phyloP scores from a whole-genome alignment of 2,329 filamentous ascomycete genomes.

The Aspergillus calidoustus region DNA sequence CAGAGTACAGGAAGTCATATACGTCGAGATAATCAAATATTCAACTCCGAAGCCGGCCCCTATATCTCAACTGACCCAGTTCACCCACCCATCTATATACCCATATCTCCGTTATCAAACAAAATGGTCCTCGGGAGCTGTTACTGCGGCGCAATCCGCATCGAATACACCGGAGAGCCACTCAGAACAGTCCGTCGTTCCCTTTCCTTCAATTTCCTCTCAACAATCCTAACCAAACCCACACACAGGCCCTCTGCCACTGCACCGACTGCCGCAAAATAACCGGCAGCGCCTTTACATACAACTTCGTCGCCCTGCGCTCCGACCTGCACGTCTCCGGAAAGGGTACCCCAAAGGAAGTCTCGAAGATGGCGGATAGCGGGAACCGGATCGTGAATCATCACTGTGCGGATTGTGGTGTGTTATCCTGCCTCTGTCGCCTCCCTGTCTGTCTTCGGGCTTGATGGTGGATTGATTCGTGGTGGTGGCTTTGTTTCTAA shows the following conservation, averaged over 20 bases:
- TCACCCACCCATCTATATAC: too few relatives aligned
- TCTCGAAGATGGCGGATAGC: slow-evolving; percentile 41
- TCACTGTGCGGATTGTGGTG: slow-evolving; percentile 43
- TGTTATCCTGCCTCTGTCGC: too few relatives aligned
- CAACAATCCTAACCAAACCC: background rate
- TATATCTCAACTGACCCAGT: too few relatives aligned
- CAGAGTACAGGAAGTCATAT: too few relatives aligned
- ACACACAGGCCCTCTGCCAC: slow-evolving; percentile 41
- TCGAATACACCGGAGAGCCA: slow-evolving; percentile 39
- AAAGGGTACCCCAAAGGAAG: slow-evolving; percentile 39
- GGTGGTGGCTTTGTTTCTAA: too few relatives aligned
- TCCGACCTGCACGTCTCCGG: slow-evolving; percentile 36
- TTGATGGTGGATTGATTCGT: too few relatives aligned
- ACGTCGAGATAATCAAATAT: too few relatives aligned
- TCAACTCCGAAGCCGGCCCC: too few relatives aligned
- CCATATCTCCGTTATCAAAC: too few relatives aligned
- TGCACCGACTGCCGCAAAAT: slow-evolving; percentile 47
- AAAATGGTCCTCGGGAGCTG: slow-evolving; percentile 40
- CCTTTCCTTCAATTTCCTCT: background rate
- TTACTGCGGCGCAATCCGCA: slow-evolving; percentile 42
- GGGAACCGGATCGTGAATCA: slow-evolving; percentile 42
- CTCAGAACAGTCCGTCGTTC: slow-evolving; percentile 27
- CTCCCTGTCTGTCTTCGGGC: too few relatives aligned
- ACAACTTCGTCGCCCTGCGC: slow-evolving; percentile 37
- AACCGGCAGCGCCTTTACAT: slow-evolving; percentile 35